Evolutionary conservation across 2,329 filamentous ascomycete species (phyloP).

Genomic region (Leptographium flavum): DNA sequence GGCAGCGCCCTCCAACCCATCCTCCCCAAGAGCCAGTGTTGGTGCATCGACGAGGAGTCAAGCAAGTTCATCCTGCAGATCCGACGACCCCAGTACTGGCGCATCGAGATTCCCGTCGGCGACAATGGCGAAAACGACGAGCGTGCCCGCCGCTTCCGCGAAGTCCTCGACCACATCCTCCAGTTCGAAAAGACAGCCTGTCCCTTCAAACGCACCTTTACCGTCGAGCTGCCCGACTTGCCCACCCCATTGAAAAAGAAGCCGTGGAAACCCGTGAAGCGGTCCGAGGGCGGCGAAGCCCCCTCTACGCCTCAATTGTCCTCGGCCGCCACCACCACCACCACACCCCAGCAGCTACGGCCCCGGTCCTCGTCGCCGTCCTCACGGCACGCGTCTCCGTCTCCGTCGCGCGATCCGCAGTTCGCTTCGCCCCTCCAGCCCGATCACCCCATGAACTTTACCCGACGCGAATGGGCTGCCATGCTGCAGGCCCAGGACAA

Average conservation of each 20-base stretch:
- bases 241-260: slow-evolving; percentile 51
- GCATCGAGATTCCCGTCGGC: slow-evolving; percentile 66
- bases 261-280: slow-evolving; percentile 47
- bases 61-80: slow-evolving; percentile 78
- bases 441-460: slow-evolving; percentile 3
- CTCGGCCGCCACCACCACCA: not conserved
- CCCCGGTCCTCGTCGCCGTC: not conserved
- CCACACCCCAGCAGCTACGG: not conserved
- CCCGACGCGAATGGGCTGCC: slow-evolving; percentile 8
- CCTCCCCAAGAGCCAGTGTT: slow-evolving; percentile 79
- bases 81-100: slow-evolving; percentile 71
- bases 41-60: slow-evolving; percentile 75
- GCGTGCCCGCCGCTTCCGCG: slow-evolving; percentile 52
- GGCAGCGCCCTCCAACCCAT: slow-evolving; percentile 75
- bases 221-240: slow-evolving; percentile 56
- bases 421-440: not conserved
- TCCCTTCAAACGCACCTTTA: slow-evolving; percentile 68
- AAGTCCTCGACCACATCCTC: slow-evolving; percentile 56
- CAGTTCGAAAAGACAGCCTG: slow-evolving; percentile 81
- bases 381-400: not conserved
- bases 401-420: not conserved
- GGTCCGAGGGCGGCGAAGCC: slow-evolving; percentile 14
- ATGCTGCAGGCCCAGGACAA: slow-evolving; percentile 9
- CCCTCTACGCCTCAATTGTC: slow-evolving; percentile 13
- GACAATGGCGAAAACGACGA: slow-evolving; percentile 44